Evolutionary conservation across 176 grass and related monocot species (phyloP).

Genomic region (Paspalum notatum): DNA sequence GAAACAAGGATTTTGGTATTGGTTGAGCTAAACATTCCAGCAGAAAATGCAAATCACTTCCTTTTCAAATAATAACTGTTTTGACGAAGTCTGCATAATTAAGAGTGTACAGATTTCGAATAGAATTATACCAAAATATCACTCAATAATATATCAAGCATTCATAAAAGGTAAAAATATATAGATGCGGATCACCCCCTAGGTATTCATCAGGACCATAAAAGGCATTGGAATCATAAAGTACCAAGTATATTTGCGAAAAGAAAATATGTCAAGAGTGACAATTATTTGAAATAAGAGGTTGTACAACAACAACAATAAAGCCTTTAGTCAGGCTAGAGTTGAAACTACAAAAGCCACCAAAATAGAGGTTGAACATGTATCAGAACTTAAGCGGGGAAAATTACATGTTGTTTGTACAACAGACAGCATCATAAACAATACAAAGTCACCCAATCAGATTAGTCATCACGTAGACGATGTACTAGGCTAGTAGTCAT

Average conservation of each 20-base stretch:
- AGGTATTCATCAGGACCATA: conserved; percentile 1
- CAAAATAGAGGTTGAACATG: not conserved
- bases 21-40: not conserved
- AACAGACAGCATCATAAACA: not conserved
- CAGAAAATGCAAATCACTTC: not conserved
- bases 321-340: no score
- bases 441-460: not conserved
- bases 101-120: not conserved
- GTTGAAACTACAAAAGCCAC: no score
- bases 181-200: not conserved
- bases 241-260: not conserved
- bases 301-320: not conserved
- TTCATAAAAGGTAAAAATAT: conserved; percentile 7
- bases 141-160: not conserved
- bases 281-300: not conserved
- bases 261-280: not conserved
- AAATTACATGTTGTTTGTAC: not conserved
- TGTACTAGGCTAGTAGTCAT: not conserved
- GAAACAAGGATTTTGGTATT: not conserved
- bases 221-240: not conserved
- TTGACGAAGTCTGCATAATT: not conserved
- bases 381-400: not conserved
- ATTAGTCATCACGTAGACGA: not conserved
- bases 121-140: not conserved
- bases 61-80: conserved; percentile 3